A percentile compares a stretch with the other conserved stretches of the same genome.
These are phyloP conservation scores for Neurospora sp. DNA, from an alignment of 495 filamentous ascomycete genomes.

Conservation along the genomic window DNA sequence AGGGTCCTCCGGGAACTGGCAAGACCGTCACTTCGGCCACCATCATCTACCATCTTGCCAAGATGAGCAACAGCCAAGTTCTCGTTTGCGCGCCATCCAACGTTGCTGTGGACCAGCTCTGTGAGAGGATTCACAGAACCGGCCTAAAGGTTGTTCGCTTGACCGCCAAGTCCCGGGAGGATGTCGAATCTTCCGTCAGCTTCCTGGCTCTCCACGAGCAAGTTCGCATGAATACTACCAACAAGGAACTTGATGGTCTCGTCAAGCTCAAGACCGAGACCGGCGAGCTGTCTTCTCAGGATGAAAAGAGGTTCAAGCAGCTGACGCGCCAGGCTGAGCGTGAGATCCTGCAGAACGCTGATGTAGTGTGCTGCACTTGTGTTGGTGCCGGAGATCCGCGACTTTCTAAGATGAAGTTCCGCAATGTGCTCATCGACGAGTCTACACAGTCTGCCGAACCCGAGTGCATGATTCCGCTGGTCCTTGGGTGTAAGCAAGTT, in stretches of 20 bases:
- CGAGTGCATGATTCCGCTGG: constrained; percentile 97
- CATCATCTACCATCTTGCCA: constrained; percentile 95
- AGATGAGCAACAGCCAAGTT: constrained; percentile 89
- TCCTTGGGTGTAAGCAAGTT: constrained; percentile 96
- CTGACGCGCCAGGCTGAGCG: constrained; percentile 88
- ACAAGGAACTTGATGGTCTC: constrained; percentile 83
- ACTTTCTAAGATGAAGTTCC: constrained; percentile 92
- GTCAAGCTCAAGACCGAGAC: constrained; percentile 84
- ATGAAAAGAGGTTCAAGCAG: constrained; percentile 97
- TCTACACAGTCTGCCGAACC: constrained; percentile 98
- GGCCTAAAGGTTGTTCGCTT: constrained; percentile 95
- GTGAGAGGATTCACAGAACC: constrained; percentile 91
- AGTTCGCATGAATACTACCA: constrained; percentile 93
- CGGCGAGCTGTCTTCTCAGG: constrained; percentile 87
- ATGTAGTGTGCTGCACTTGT: constrained; percentile 98
- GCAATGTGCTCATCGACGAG: constrained; percentile 95
- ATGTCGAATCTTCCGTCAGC: constrained; percentile 92
- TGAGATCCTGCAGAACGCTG: constrained; percentile 89
- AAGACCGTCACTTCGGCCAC: constrained; percentile 99
- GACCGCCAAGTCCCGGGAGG: constrained; percentile 95
- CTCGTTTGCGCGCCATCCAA: constrained; percentile 97
- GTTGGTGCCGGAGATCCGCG: constrained; percentile 96
- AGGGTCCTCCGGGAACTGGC: constrained; percentile 92
- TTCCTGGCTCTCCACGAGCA: constrained; percentile 95
- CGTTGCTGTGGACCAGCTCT: constrained; percentile 96